Evolutionary conservation across 179 eudicot genomes (phyloP).

Genomic region (Corrigiola litoralis): DNA sequence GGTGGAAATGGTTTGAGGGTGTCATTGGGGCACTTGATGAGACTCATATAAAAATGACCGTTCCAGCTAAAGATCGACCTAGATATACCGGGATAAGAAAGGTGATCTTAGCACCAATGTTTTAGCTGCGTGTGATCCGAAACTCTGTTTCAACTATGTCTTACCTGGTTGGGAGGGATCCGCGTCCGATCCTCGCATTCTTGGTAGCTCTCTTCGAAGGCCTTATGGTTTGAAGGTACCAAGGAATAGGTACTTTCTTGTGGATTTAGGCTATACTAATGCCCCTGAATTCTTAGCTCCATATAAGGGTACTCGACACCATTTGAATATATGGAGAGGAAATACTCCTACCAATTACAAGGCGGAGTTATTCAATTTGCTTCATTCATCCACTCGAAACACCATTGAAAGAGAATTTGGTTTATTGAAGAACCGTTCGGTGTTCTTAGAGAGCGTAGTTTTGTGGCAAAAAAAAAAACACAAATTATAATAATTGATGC

Average conservation of each 20-base stretch:
- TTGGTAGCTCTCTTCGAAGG: not conserved
- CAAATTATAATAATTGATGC: too few species aligned
- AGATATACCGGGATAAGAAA: constrained; percentile 7
- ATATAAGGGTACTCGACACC: too few species aligned
- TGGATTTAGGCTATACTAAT: not conserved
- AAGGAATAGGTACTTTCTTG: not conserved
- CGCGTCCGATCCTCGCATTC: not conserved
- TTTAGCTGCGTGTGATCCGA: not conserved
- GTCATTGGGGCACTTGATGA: not conserved
- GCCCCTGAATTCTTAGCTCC: too few species aligned
- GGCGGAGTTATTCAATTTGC: not conserved
- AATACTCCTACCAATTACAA: not conserved
- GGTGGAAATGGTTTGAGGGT: constrained; percentile 11
- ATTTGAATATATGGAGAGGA: not conserved
- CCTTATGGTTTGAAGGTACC: not conserved
- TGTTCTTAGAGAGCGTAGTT: not conserved
- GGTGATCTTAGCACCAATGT: not conserved
- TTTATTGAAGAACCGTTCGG: not conserved
- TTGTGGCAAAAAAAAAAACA: not conserved
- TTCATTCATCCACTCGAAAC: not conserved
- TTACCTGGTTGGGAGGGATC: constrained; percentile 8
- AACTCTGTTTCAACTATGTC: not conserved
- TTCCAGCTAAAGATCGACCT: not conserved
- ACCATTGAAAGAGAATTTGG: constrained; percentile 7
- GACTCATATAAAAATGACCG: not conserved